phyloP scores from a whole-genome alignment of 257 asterid species.

The Ocimum tenuiflorum region DNA sequence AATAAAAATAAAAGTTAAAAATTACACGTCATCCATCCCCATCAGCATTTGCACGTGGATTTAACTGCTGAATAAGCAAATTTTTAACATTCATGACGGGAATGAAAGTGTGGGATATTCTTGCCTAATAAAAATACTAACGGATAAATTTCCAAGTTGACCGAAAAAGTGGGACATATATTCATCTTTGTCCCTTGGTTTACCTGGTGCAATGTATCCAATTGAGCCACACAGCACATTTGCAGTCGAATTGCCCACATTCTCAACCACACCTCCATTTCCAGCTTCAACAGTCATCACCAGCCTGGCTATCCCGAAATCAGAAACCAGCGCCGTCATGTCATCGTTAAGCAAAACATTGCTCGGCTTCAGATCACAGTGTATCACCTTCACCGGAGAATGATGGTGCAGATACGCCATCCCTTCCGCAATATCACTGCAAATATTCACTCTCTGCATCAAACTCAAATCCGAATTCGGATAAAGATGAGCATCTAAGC shows the following conservation, averaged over 20 bases:
- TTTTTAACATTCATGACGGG: too few relatives aligned
- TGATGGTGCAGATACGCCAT: constrained; percentile 53
- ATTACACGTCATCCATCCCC: too few relatives aligned
- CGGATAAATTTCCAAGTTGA: too few relatives aligned
- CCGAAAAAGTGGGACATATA: too few relatives aligned
- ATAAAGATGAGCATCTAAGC: constrained; percentile 40
- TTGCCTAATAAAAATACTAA: too few relatives aligned
- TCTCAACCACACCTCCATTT: constrained; percentile 21
- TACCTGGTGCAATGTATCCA: constrained; percentile 57
- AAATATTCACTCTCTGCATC: constrained; percentile 35
- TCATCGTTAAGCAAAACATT: constrained; percentile 46
- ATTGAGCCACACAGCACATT: constrained; percentile 40
- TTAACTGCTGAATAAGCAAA: too few relatives aligned
- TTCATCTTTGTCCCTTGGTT: too few relatives aligned
- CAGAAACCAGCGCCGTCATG: constrained; percentile 50
- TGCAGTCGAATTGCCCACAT: constrained; percentile 37
- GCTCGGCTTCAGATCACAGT: constrained; percentile 52
- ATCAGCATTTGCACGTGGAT: too few relatives aligned
- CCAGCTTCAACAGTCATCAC: constrained; percentile 26
- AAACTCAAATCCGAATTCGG: constrained; percentile 36
- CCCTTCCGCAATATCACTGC: constrained; percentile 46
- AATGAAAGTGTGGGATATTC: too few relatives aligned
- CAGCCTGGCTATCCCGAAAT: constrained; percentile 50
- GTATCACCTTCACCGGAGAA: constrained; percentile 43
- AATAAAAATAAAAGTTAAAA: too few relatives aligned